phyloP scores from a whole-genome alignment of 2,329 filamentous ascomycete species.

The Colletotrichum shisoi region DNA sequence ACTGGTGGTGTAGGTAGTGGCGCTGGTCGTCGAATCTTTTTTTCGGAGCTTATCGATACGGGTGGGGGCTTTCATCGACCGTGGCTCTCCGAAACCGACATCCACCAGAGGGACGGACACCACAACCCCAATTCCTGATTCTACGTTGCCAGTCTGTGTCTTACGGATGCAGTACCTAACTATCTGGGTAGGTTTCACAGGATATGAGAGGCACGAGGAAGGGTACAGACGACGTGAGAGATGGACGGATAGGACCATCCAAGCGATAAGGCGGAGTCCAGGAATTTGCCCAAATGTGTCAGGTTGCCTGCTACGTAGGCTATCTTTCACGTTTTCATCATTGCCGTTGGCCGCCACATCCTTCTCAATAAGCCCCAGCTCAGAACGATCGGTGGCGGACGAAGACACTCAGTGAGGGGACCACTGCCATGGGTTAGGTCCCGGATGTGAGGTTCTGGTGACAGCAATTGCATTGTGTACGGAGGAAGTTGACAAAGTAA shows the following conservation, averaged over 20 bases:
- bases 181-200: neutral
- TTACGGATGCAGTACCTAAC: too few relatives aligned
- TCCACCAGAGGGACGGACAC: neutral
- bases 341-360: too few relatives aligned
- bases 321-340: too few relatives aligned
- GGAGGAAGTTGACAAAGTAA: neutral
- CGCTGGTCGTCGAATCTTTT: constrained; percentile 11
- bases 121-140: neutral
- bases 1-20: constrained; percentile 1
- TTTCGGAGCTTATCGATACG: constrained; percentile 17
- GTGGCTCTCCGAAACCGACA: neutral
- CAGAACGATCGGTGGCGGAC: too few relatives aligned
- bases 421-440: neutral
- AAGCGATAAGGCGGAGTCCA: too few relatives aligned
- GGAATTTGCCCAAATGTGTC: too few relatives aligned
- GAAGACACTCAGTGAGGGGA: too few relatives aligned
- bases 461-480: neutral
- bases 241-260: too few relatives aligned
- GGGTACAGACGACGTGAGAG: too few relatives aligned
- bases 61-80: constrained; percentile 2
- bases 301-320: too few relatives aligned
- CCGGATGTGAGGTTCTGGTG: neutral
- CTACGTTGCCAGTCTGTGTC: neutral
- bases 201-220: neutral
- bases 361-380: too few relatives aligned